Base-by-base conservation (phyloP, 2,329 filamentous ascomycete genomes). In the Sporothrix brunneoviolacea region DNA sequence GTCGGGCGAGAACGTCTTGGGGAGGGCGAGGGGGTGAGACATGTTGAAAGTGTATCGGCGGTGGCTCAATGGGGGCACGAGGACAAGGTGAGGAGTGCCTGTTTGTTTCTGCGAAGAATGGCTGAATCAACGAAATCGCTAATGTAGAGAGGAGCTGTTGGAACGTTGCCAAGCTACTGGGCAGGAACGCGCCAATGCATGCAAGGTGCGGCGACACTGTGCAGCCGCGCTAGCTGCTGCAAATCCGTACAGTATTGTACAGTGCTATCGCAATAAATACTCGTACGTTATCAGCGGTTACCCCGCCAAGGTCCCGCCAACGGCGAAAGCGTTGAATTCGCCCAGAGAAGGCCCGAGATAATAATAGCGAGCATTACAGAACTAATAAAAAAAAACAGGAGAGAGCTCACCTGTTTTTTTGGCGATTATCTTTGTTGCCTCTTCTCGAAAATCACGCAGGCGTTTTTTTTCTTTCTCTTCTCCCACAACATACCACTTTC, bases 1-100 rank as follows among this genome's bases (percentile, higher is more conserved):
- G 66, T 91, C 84, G 24, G 91, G 86, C 44, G 87, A 79, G 55
- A 93, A 85, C 50, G 84, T 81, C 3, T 78, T 70, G 28, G 84
- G 76, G 52, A 79, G 70, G 55, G 72, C 70, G 62, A 76, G 72
- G 19, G 68, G 71, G 61, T 68, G 72, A 42, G 68, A 60, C 40
- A 47, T 55, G 28, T 33, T 33, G 43, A 27, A 32, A 15, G 30
- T 33, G 13, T 18, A 28, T n/a, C 22, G 6, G 18, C 10, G 30
- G 33, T 21, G 15, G 37, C 27, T 18, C 15, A 3, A 16, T 32
- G 19, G 8, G n/a, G 4, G n/a, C n/a, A n/a, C 13, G 16, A 33
- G 18, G 16, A 18, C 24, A n/a, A n/a, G n/a, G 35, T 37, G 35
- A 12, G 24, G 24, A 41, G 24, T 28, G 27, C n/a, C n/a, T n/a